These are phyloP conservation scores for Naganishia sp. DNA, from an alignment of 1,284 basidiomycete species.

Conservation along the genomic window DNA sequence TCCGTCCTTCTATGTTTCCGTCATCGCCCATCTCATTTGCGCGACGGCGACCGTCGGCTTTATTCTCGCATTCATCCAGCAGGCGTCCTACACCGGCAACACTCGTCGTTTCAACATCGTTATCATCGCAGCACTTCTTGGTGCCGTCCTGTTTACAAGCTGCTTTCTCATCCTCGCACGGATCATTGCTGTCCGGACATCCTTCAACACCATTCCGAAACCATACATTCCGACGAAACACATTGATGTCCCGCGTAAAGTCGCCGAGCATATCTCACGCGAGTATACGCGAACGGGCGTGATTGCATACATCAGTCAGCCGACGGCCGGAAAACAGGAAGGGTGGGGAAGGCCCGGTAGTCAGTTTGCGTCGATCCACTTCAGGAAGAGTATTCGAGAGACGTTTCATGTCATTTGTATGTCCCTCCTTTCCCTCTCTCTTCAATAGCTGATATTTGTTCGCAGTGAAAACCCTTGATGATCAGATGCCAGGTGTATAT, in stretches of 20 bases:
- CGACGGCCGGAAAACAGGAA: constrained; percentile 68
- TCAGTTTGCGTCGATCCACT: constrained; percentile 62
- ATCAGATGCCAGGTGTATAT: constrained; percentile 60
- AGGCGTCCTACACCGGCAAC: constrained; percentile 46
- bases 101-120: constrained; percentile 50
- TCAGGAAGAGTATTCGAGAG: constrained; percentile 65
- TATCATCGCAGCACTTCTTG: constrained; percentile 36
- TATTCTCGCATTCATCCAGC: constrained; percentile 48
- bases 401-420: constrained; percentile 24
- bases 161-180: constrained; percentile 37
- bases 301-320: constrained; percentile 72
- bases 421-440: background rate
- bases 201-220: constrained; percentile 63
- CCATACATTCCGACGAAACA: constrained; percentile 64
- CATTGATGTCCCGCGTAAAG: constrained; percentile 70
- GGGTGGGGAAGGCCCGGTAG: constrained; percentile 81
- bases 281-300: constrained; percentile 77
- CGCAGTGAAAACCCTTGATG: constrained; percentile 30
- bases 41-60: constrained; percentile 44
- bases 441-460: background rate
- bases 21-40: constrained; percentile 48
- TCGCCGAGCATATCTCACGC: constrained; percentile 70
- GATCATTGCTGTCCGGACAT: constrained; percentile 44
- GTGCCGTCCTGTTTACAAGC: constrained; percentile 24
- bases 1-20: constrained; percentile 48